These are phyloP conservation scores for Nannizziopsis arthrosporioides DNA, from an alignment of 2,329 filamentous ascomycete species.

Conservation along the genomic window DNA sequence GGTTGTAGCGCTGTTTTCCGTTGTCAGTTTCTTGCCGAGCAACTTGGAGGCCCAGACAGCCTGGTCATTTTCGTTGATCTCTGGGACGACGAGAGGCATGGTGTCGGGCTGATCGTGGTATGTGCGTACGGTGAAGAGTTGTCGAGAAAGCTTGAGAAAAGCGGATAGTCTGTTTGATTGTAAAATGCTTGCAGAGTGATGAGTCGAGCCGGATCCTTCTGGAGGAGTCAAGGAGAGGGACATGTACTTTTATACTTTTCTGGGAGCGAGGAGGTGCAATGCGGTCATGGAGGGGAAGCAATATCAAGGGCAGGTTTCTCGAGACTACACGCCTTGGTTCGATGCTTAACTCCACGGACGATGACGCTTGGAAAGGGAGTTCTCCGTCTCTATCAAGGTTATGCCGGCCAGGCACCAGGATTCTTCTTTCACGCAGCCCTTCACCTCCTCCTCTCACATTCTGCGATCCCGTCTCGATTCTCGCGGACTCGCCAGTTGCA, in stretches of 20 bases:
- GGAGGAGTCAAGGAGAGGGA: background rate
- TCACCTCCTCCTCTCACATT: background rate
- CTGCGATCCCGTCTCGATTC: background rate
- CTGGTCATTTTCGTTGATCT: constrained; percentile 29
- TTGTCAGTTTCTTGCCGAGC: constrained; percentile 36
- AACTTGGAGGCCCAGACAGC: constrained; percentile 36
- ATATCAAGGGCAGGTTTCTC: too few species aligned
- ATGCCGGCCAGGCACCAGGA: background rate
- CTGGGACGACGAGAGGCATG: constrained; percentile 40
- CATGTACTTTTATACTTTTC: constrained; percentile 2
- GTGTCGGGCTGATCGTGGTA: constrained; percentile 5
- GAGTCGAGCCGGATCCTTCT: background rate
- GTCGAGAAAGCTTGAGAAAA: constrained; percentile 4
- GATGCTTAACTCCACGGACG: too few species aligned
- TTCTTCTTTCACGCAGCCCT: background rate
- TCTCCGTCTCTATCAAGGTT: too few species aligned
- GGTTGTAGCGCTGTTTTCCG: constrained; percentile 24
- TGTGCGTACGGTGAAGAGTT: background rate
- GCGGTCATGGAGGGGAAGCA: too few species aligned
- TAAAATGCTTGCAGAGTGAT: background rate
- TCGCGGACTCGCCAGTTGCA: background rate
- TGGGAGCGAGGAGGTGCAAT: background rate
- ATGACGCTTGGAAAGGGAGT: too few species aligned
- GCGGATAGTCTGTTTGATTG: background rate
- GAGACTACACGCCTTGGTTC: too few species aligned